Conservation (phyloP, 805 yeast species). For the Metschnikowia shivogae region DNA sequence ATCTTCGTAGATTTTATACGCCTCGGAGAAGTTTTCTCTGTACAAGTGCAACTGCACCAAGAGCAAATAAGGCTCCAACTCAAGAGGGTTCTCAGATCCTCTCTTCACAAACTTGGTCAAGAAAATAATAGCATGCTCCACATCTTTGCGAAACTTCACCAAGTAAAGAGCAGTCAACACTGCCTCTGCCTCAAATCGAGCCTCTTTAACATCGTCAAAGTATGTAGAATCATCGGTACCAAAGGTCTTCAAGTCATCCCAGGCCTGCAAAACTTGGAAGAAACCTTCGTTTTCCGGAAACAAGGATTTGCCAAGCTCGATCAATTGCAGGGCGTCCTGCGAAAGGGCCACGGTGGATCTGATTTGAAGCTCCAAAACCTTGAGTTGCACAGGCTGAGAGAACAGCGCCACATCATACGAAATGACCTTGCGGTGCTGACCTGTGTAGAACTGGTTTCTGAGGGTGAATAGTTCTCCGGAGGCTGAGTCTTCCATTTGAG, state of each 20-base stretch:
- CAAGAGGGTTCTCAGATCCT: conserved; percentile 20
- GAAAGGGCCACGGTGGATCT: conserved; percentile 36
- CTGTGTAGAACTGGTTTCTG: conserved; percentile 58
- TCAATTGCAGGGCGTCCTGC: conserved; percentile 37
- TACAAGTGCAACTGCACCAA: conserved; percentile 38
- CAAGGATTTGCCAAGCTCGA: conserved; percentile 30
- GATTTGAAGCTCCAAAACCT: conserved; percentile 39
- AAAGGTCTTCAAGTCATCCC: conserved; percentile 40
- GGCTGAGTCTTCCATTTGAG: conserved; percentile 36
- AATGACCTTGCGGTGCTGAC: conserved; percentile 47
- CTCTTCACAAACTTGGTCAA: conserved; percentile 25
- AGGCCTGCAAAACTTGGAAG: conserved; percentile 38
- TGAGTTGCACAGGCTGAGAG: conserved; percentile 32
- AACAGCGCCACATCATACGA: conserved; percentile 36
- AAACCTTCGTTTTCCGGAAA: conserved; percentile 34
- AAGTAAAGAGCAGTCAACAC: conserved; percentile 37
- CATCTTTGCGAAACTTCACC: conserved; percentile 32
- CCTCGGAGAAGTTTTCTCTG: conserved; percentile 33
- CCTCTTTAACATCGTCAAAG: conserved; percentile 35
- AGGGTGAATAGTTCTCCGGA: conserved; percentile 51
- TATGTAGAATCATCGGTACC: conserved; percentile 42
- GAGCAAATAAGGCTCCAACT: conserved; percentile 40
- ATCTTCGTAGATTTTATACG: conserved; percentile 28
- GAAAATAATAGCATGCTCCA: conserved; percentile 34
- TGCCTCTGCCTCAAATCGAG: conserved; percentile 39